Evolutionary conservation across 345 rosid species (phyloP), one percentile per base, ranked within the genome.

Genomic region (Hibiscus syriacus): DNA sequence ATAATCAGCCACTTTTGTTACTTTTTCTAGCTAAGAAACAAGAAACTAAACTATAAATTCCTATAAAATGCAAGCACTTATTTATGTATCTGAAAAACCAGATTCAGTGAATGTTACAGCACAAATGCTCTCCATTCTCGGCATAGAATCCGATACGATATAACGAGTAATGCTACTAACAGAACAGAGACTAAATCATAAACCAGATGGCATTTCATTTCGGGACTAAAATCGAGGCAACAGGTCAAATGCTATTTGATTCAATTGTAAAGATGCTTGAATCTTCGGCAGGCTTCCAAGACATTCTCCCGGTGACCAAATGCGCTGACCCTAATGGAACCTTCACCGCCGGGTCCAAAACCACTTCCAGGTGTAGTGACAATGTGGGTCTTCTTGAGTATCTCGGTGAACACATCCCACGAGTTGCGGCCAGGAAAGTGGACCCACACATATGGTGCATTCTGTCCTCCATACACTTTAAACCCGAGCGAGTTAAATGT

Each of bases 291-390:
- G 20, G 97, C 98, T 80, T 90, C 98, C 68, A 87, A 67, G 46
- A 93, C 66, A 69, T 87, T 89, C 16, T 77, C 90, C 72, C 97
- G 76, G 45, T 86, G 97, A 69, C 98, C 98, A 58, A 93, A 93
- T 55, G 97, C 94, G 46, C 97, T 90, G 16, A 93, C 98, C 73
- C 97, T 79, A 34, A 93, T 64, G 13, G 89, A 93, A 14, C 97
- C 97, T 80, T 93, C 97, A 64, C 98, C 98, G 7, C 84, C 91
- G 23, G 98, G 97, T 74, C 98, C 98, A 58, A 93, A 93, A 19
- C 98, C 98, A 57, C 96, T 88, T 50, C 97, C 98, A 0, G 90
- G 93, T 11, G 97, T 90, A 6, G 94, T 93, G 19, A 93, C 96
- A 54, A 90, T 90, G 17, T 90, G 97, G 23, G 96, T 90, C 82